These are phyloP conservation scores for Ceratobasidium sp. DNA, from an alignment of 1,284 basidiomycete genomes.

Conservation along the genomic window DNA sequence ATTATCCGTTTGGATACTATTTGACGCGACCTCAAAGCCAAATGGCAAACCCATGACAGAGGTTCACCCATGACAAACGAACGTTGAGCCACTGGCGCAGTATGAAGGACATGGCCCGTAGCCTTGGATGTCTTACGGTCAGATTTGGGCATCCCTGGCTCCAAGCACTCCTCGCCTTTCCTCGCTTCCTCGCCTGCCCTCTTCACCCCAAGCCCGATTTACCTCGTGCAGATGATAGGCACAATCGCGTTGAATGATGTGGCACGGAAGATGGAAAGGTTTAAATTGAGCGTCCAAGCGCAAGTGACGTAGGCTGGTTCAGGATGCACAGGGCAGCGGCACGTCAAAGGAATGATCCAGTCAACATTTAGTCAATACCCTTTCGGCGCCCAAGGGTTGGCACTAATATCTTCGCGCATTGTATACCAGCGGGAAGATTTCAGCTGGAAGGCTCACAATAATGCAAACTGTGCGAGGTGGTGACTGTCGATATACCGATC, in stretches of 20 bases:
- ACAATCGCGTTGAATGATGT: conserved; percentile 30
- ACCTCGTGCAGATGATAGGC: not conserved
- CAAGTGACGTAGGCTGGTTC: conserved; percentile 18
- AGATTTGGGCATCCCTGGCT: conserved; percentile 1
- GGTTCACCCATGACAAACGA: no score
- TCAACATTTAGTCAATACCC: conserved; percentile 6
- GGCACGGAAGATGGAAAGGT: conserved; percentile 1
- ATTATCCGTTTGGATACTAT: no score
- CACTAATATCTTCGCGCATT: not conserved
- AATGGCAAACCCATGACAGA: no score
- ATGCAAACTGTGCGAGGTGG: not conserved
- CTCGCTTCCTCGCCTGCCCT: conserved; percentile 2
- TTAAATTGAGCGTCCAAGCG: not conserved
- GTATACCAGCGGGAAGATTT: conserved; percentile 21
- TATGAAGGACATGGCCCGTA: no score
- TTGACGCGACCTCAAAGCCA: no score
- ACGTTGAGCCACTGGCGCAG: no score
- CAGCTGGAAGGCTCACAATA: conserved; percentile 1
- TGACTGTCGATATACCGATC: not conserved
- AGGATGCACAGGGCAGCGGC: conserved; percentile 25
- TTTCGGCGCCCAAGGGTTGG: conserved; percentile 20
- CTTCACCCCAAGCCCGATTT: not conserved
- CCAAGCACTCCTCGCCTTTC: not conserved
- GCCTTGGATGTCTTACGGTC: no score
- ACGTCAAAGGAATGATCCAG: conserved; percentile 22